Percentiles rank a stretch among this genome's conserved stretches.
phyloP scores from a whole-genome alignment of 768 basidiomycete species.

The Amylocystis lapponica region DNA sequence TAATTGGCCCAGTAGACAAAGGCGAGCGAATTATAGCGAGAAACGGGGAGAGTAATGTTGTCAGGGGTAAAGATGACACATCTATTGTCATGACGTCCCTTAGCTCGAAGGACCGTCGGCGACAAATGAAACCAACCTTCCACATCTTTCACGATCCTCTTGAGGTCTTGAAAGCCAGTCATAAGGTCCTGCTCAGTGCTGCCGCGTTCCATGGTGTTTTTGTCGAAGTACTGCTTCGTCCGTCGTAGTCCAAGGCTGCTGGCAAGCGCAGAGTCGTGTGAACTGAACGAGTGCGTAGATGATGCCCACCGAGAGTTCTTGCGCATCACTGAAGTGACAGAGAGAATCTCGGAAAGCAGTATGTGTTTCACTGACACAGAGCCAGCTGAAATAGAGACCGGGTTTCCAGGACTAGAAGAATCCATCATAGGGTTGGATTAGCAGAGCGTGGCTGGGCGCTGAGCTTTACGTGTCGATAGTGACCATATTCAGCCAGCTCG shows the following conservation, averaged over 20 bases:
- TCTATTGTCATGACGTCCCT: constrained; percentile 38
- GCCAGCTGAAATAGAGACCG: no score
- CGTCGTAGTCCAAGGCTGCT: constrained; percentile 71
- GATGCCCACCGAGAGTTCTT: constrained; percentile 97
- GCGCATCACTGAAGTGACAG: constrained; percentile 92
- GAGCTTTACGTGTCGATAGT: constrained; percentile 9
- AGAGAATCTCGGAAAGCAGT: constrained; percentile 82
- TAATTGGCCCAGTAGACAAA: constrained; percentile 94
- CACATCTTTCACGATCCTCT: constrained; percentile 62
- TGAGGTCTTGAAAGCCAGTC: constrained; percentile 83
- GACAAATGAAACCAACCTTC: constrained; percentile 42
- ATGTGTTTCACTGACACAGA: constrained; percentile 68
- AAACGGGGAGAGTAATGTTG: constrained; percentile 76
- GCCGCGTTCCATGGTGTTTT: constrained; percentile 41
- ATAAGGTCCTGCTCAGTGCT: constrained; percentile 82
- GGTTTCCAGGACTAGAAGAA: constrained; percentile 1
- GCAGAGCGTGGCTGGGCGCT: background rate
- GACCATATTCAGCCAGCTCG: background rate
- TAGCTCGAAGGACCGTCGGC: background rate
- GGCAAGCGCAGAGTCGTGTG: constrained; percentile 63
- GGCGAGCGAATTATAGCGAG: constrained; percentile 91
- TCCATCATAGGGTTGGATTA: constrained; percentile 2
- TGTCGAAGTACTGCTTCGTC: constrained; percentile 40
- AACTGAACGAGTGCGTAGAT: constrained; percentile 50
- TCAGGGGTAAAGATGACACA: constrained; percentile 48